Evolutionary conservation across 2,329 filamentous ascomycete species (phyloP).

Genomic region (Plenodomus lindquistii): DNA sequence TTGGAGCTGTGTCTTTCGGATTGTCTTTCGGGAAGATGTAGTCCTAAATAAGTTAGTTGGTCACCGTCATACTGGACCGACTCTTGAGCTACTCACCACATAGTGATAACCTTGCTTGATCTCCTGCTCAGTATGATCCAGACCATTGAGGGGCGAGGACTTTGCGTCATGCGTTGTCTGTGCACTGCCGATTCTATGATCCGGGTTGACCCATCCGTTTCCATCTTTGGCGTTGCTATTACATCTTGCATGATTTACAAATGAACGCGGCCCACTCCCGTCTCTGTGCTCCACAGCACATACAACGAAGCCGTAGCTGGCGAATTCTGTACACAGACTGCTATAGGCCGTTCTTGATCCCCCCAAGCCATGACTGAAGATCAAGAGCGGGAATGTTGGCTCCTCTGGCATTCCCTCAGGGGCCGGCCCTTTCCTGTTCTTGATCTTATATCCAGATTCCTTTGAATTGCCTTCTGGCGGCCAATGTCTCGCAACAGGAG

Average conservation of each 20-base stretch:
- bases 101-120: constrained; percentile 50
- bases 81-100: constrained; percentile 42
- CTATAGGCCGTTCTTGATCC: constrained; percentile 67
- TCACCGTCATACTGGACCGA: background rate
- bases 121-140: constrained; percentile 46
- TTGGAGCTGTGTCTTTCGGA: constrained; percentile 52
- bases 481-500: constrained; percentile 60
- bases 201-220: constrained; percentile 19
- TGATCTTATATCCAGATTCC: constrained; percentile 45
- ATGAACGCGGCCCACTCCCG: constrained; percentile 64
- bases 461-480: constrained; percentile 50
- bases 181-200: constrained; percentile 2
- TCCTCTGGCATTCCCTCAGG: constrained; percentile 35
- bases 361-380: constrained; percentile 70
- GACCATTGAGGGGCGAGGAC: constrained; percentile 42
- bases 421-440: constrained; percentile 47
- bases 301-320: constrained; percentile 68
- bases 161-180: constrained; percentile 27
- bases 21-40: constrained; percentile 66
- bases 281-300: constrained; percentile 68
- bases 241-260: constrained; percentile 59
- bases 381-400: constrained; percentile 63
- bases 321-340: constrained; percentile 66
- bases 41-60: constrained; percentile 42
- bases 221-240: constrained; percentile 13